A percentile compares a stretch with the other conserved stretches of the same genome.
Evolutionary conservation across 2,329 filamentous ascomycete species (phyloP).

Genomic region (Aspergillus tanneri): DNA sequence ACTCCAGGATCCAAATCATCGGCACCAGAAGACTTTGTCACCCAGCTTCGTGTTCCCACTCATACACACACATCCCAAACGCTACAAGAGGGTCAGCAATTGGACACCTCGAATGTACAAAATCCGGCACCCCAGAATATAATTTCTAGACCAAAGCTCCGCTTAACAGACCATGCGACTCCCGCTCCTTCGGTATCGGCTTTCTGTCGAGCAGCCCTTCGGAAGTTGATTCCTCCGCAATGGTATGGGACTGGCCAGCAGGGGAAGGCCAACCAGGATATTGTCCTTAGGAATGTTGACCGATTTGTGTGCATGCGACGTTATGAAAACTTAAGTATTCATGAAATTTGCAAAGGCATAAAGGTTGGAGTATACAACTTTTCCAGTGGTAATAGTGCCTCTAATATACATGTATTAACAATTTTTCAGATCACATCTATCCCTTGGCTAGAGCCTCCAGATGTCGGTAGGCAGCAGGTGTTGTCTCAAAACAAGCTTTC

Average conservation of each 20-base stretch:
- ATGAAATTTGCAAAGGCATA: constrained; percentile 72
- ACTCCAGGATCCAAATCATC: constrained; percentile 13
- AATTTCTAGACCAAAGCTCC: constrained; percentile 26
- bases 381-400: neutral
- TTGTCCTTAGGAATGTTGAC: constrained; percentile 69
- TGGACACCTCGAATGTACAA: constrained; percentile 5
- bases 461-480: constrained; percentile 33
- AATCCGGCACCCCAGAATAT: constrained; percentile 4
- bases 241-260: constrained; percentile 67
- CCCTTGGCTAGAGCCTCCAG: constrained; percentile 67
- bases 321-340: constrained; percentile 77
- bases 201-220: constrained; percentile 77
- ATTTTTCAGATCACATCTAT: constrained; percentile 63
- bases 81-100: neutral
- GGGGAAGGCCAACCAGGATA: constrained; percentile 59
- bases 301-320: constrained; percentile 73
- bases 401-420: neutral
- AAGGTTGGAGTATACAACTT: constrained; percentile 54
- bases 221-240: constrained; percentile 67
- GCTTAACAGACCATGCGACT: constrained; percentile 67
- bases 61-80: neutral
- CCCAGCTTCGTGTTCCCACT: constrained; percentile 16
- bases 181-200: constrained; percentile 70
- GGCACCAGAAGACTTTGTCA: constrained; percentile 22
- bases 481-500: constrained; percentile 56